Base-by-base conservation (phyloP, 2,329 filamentous ascomycete genomes). In the Trichoderma sp. region DNA sequence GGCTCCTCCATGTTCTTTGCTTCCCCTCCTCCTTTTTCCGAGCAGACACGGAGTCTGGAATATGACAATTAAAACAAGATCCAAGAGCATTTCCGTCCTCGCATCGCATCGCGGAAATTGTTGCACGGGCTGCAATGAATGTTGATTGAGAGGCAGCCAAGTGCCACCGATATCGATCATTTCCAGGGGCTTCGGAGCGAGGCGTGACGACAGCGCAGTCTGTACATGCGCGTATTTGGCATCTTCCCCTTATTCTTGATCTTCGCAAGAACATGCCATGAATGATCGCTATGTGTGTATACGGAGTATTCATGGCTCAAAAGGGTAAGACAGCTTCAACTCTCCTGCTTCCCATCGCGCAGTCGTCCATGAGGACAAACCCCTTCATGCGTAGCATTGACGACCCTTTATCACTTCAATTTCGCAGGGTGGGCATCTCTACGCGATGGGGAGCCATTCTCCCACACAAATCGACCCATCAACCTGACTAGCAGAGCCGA, bases 51-150 rank as follows among this genome's bases (percentile, higher is more conserved):
- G 14, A 14, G 14, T 39, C 34, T 39, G 34, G 14, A 14, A 39
- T 39, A 14, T 39, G 14, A 39, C 34, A 39, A 12, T 14, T 14
- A 3, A 14, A 1, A 39, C 3, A 14, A 5, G 14, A 39, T 1
- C 14, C 10, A 39, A 39, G 34, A 14, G 34, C 34, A 14, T 39
- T 45, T 55, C 28, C 60, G 24, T 55, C 41, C 26, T 47, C 10
- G 50, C 50, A 47, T 63, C 60, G 44, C 45, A 21, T 24, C 60
- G 39, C 60, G 60, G 60, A 63, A 41, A 63, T 63, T 63, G 59
- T 34, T 55, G 14, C 19, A 63, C 34, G 45, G 54, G 60, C 50
- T 63, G 55, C 12, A 12, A 39, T 30, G 28, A 7, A 30, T 4
- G 12, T 14, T 5, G 48, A 55, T 63, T 55, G 24, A 41, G 26